Percentiles rank a stretch among this genome's conserved stretches.
Conservation (phyloP, 768 basidiomycete genomes). For the Hortiboletus flavorubellus region DNA sequence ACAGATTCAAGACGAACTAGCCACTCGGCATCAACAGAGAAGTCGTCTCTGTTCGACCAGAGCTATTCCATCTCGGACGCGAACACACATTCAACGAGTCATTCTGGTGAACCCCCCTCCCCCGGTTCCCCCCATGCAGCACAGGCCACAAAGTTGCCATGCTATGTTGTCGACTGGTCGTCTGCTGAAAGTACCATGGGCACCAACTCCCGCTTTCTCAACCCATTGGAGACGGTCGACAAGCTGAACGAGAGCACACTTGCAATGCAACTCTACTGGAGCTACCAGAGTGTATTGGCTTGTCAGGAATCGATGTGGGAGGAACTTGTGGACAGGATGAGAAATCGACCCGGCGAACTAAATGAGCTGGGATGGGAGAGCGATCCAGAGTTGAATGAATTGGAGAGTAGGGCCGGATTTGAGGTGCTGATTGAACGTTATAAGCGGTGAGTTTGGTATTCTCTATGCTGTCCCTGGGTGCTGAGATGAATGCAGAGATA, state of each 20-base stretch:
- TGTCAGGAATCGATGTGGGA: slow-evolving; percentile 80
- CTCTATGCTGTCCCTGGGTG: background rate
- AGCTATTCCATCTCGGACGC: slow-evolving; percentile 28
- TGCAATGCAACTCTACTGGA: slow-evolving; percentile 67
- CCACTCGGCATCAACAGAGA: slow-evolving; percentile 32
- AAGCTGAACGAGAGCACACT: slow-evolving; percentile 55
- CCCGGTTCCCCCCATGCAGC: slow-evolving; percentile 10
- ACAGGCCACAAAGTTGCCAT: slow-evolving; percentile 22
- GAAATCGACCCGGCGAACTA: slow-evolving; percentile 53
- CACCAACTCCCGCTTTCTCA: slow-evolving; percentile 34
- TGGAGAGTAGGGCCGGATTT: slow-evolving; percentile 55
- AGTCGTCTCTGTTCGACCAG: slow-evolving; percentile 30
- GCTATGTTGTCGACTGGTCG: slow-evolving; percentile 47
- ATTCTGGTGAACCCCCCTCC: slow-evolving; percentile 20
- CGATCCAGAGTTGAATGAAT: slow-evolving; percentile 57
- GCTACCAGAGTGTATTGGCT: slow-evolving; percentile 59
- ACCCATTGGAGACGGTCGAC: slow-evolving; percentile 42
- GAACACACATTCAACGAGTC: slow-evolving; percentile 21
- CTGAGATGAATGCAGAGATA: slow-evolving; percentile 44
- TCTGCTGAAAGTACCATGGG: slow-evolving; percentile 42
- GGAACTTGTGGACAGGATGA: slow-evolving; percentile 58
- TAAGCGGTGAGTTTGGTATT: slow-evolving; percentile 39
- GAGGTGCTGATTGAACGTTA: slow-evolving; percentile 59
- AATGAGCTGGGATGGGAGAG: slow-evolving; percentile 67
- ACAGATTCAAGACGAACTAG: slow-evolving; percentile 36